Evolutionary conservation across 2,329 filamentous ascomycete genomes (phyloP).

Genomic region (Colletotrichum tropicale): DNA sequence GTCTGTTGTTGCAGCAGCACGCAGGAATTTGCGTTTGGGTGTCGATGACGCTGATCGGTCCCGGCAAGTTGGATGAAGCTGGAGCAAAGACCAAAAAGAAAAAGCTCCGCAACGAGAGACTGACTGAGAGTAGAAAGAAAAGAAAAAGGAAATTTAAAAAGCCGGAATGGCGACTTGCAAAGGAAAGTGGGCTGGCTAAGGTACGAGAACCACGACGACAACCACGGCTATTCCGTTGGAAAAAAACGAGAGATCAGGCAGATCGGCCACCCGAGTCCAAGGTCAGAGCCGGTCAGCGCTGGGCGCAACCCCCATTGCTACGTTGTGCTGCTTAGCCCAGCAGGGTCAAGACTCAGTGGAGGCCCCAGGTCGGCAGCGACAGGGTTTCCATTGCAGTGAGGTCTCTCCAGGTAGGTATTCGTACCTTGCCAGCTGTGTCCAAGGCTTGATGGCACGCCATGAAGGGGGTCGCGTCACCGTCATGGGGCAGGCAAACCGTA

Average conservation of each 20-base stretch:
- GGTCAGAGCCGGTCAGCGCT: conserved; percentile 3
- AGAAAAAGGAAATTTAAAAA: neutral
- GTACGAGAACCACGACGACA: neutral
- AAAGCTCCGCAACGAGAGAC: neutral
- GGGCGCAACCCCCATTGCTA: neutral
- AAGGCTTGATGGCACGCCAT: neutral
- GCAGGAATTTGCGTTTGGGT: neutral
- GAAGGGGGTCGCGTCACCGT: neutral
- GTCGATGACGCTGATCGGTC: neutral
- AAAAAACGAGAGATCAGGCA: neutral
- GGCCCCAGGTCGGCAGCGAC: neutral
- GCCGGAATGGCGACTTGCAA: neutral
- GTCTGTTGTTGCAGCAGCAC: neutral
- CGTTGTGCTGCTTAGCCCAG: neutral
- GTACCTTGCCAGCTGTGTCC: neutral
- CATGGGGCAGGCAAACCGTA: neutral
- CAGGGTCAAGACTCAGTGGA: neutral
- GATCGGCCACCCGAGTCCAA: neutral
- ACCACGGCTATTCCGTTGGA: neutral
- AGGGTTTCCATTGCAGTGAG: neutral
- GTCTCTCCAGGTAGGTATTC: neutral
- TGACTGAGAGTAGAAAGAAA: neutral
- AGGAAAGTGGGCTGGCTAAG: conserved; percentile 8
- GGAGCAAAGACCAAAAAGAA: neutral
- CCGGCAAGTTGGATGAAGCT: neutral